Conservation (phyloP, 2,329 filamentous ascomycete species). For the Cadophora sp. region DNA sequence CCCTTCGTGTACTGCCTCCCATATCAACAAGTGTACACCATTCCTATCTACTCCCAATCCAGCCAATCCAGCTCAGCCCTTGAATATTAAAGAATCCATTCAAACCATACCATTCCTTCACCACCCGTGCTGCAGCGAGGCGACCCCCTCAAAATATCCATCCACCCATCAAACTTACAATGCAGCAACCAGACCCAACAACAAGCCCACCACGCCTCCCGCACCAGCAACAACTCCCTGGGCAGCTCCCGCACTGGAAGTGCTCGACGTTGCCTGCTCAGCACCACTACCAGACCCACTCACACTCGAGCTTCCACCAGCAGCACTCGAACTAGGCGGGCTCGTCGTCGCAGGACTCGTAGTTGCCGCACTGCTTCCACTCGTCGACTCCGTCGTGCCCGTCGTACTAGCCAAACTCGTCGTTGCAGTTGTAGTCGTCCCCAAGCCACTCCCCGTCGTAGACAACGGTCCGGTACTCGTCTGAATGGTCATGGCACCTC, state of each 20-base stretch:
- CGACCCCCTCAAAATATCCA: neutral
- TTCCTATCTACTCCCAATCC: neutral
- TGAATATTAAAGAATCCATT: no score
- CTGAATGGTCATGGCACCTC: neutral
- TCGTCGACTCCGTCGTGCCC: neutral
- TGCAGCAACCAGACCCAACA: constrained; percentile 26
- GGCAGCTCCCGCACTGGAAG: neutral
- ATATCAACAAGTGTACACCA: neutral
- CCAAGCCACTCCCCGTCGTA: constrained; percentile 2
- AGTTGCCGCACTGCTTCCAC: neutral
- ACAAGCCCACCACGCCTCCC: constrained; percentile 20
- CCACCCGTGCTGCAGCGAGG: no score
- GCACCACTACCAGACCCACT: neutral
- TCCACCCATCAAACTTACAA: neutral
- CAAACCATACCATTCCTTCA: neutral
- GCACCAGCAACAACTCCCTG: constrained; percentile 26
- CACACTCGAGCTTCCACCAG: neutral
- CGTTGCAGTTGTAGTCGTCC: constrained; percentile 2
- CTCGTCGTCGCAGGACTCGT: constrained; percentile 8
- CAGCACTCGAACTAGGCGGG: neutral
- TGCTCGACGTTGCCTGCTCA: neutral
- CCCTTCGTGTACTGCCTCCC: no score
- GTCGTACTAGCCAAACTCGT: constrained; percentile 2
- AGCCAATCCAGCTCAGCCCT: neutral
- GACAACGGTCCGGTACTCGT: neutral